phyloP scores from a whole-genome alignment of 2,329 filamentous ascomycete genomes.

The Claviceps humidiphila region DNA sequence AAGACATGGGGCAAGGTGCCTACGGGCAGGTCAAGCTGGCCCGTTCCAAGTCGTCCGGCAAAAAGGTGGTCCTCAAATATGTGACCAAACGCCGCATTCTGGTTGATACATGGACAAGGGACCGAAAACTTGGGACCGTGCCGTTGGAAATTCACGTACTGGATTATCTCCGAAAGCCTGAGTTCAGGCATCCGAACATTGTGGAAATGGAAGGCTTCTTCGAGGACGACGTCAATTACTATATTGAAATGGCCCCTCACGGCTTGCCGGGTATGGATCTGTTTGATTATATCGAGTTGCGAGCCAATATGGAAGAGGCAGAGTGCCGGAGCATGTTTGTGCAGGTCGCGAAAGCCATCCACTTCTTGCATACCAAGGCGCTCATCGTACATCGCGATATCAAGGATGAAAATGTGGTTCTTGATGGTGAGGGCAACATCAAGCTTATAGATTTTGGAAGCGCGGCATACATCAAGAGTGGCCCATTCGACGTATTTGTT shows the following conservation, averaged over 20 bases:
- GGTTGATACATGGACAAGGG: conserved; percentile 95
- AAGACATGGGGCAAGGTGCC: conserved; percentile 96
- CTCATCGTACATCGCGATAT: conserved; percentile 94
- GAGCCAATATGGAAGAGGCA: conserved; percentile 88
- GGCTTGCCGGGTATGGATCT: conserved; percentile 95
- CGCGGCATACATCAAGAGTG: conserved; percentile 95
- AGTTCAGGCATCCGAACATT: conserved; percentile 53
- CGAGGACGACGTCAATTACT: conserved; percentile 82
- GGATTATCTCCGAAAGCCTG: conserved; percentile 73
- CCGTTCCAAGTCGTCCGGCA: conserved; percentile 64
- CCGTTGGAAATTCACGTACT: conserved; percentile 94
- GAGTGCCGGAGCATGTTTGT: conserved; percentile 93
- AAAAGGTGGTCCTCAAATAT: conserved; percentile 91
- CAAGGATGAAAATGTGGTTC: conserved; percentile 95
- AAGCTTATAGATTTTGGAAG: conserved; percentile 98
- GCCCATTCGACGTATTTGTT: conserved; percentile 97
- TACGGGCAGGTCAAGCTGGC: conserved; percentile 97
- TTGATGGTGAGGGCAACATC: conserved; percentile 89
- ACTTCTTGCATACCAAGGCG: conserved; percentile 83
- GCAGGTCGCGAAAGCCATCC: conserved; percentile 79
- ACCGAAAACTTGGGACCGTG: conserved; percentile 83
- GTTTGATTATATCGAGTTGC: conserved; percentile 96
- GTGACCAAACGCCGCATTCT: conserved; percentile 94
- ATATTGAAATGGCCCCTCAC: conserved; percentile 96
- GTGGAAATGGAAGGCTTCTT: conserved; percentile 64